A percentile compares a stretch with the other conserved stretches of the same genome.
These are phyloP conservation scores for Basidioascus undulatus DNA, from an alignment of 768 basidiomycete species.

Conservation along the genomic window DNA sequence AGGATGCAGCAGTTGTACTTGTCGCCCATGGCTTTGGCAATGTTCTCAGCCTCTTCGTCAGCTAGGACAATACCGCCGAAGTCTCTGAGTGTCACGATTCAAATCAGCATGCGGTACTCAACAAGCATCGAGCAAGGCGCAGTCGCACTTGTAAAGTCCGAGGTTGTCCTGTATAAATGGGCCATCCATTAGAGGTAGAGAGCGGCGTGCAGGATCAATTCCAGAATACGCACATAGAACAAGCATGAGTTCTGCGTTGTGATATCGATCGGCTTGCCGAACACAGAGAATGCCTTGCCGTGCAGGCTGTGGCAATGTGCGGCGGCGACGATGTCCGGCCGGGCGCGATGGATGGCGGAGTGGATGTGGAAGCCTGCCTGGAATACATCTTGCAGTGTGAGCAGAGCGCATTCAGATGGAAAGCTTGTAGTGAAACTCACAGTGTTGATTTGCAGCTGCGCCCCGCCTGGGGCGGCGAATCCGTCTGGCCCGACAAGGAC, in stretches of 20 bases:
- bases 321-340: conserved; percentile 8
- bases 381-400: too few species aligned
- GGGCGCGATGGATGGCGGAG: conserved; percentile 8
- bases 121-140: too few species aligned
- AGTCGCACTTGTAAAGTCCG: conserved; percentile 7
- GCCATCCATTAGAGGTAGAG: too few species aligned
- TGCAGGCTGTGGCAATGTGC: conserved; percentile 11
- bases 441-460: conserved; percentile 11
- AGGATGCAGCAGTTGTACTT: conserved; percentile 8
- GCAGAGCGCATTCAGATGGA: too few species aligned
- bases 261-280: conserved; percentile 10
- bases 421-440: too few species aligned
- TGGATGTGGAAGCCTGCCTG: conserved; percentile 11
- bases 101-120: too few species aligned
- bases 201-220: too few species aligned
- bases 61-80: conserved; percentile 13
- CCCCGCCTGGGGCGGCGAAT: conserved; percentile 4
- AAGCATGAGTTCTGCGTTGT: conserved; percentile 10
- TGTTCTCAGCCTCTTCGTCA: conserved; percentile 10
- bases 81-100: too few species aligned
- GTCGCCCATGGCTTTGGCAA: conserved; percentile 8
- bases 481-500: conserved; percentile 9
- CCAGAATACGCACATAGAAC: too few species aligned
- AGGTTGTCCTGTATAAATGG: too few species aligned
- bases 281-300: conserved; percentile 7